Conservation (phyloP, 495 filamentous ascomycete genomes). For the Aspergillus mulundensis region DNA sequence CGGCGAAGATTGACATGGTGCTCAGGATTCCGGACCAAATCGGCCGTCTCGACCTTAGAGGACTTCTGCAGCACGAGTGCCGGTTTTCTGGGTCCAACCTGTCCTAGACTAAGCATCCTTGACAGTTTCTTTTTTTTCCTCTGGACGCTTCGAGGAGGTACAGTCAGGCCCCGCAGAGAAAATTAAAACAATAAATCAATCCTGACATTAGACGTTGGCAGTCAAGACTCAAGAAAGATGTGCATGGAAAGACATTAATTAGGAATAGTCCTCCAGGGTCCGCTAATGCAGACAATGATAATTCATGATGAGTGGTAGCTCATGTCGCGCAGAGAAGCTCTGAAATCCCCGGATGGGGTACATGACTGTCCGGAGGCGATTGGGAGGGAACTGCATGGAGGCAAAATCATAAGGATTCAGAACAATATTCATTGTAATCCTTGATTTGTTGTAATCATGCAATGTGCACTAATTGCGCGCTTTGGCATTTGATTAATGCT, state of each 20-base stretch:
- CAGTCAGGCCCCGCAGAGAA: slow-evolving; percentile 27
- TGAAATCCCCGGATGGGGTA: slow-evolving; percentile 16
- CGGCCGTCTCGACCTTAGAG: slow-evolving; percentile 13
- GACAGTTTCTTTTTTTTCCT: slow-evolving; percentile 4
- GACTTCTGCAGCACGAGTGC: slow-evolving; percentile 16
- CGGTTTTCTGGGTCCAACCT: slow-evolving; percentile 5
- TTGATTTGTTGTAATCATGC: slow-evolving; percentile 4
- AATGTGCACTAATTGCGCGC: neutral
- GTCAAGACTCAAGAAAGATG: neutral
- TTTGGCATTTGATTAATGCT: slow-evolving; percentile 13
- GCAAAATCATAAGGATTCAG: slow-evolving; percentile 1
- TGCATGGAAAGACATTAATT: slow-evolving; percentile 5
- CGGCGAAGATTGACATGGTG: slow-evolving; percentile 25
- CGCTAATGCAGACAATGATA: slow-evolving; percentile 23
- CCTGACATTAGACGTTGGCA: neutral
- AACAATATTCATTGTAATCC: neutral
- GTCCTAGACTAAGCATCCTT: slow-evolving; percentile 2
- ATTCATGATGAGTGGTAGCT: slow-evolving; percentile 28
- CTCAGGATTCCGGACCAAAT: slow-evolving; percentile 19
- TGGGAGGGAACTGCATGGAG: neutral
- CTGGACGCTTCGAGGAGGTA: no score
- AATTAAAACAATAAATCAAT: slow-evolving; percentile 9
- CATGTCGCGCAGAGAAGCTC: slow-evolving; percentile 36
- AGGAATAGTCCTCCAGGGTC: slow-evolving; percentile 23
- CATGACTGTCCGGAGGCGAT: slow-evolving; percentile 2